Conservation (phyloP, 768 basidiomycete genomes). For the Mycena galericulata region DNA sequence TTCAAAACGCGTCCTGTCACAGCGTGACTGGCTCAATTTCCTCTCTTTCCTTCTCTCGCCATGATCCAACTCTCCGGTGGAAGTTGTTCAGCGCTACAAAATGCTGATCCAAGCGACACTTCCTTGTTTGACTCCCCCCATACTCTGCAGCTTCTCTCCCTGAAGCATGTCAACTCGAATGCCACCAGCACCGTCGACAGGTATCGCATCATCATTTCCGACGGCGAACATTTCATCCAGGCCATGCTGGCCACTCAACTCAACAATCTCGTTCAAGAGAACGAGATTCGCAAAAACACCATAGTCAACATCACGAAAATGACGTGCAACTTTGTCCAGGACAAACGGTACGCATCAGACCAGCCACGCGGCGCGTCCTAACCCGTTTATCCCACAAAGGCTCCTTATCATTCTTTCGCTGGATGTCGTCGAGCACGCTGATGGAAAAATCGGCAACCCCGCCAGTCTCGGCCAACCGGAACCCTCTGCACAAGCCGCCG, state of each 20-base stretch:
- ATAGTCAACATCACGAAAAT: conserved; percentile 80
- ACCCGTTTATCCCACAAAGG: conserved; percentile 51
- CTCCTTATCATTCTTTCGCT: conserved; percentile 85
- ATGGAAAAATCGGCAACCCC: conserved; percentile 81
- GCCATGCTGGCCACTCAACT: conserved; percentile 96
- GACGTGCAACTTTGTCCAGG: conserved; percentile 87
- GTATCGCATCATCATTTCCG: conserved; percentile 88
- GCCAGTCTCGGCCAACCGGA: conserved; percentile 48
- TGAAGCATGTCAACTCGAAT: conserved; percentile 76
- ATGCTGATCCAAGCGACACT: conserved; percentile 56
- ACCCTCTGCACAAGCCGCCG: conserved; percentile 41
- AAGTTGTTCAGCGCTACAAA: conserved; percentile 63
- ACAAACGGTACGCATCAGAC: conserved; percentile 72
- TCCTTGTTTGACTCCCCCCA: conserved; percentile 58
- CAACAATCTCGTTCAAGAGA: conserved; percentile 77
- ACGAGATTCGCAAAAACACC: conserved; percentile 71
- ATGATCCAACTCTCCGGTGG: conserved; percentile 67
- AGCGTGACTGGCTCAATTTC: no score
- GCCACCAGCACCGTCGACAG: conserved; percentile 60
- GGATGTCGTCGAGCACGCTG: conserved; percentile 61
- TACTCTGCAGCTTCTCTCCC: conserved; percentile 83
- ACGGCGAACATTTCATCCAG: conserved; percentile 88
- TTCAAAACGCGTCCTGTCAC: no score
- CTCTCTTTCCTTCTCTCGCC: no score
- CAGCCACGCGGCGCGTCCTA: conserved; percentile 1